Conservation (phyloP, 345 rosid genomes). For the Brassica juncea region DNA sequence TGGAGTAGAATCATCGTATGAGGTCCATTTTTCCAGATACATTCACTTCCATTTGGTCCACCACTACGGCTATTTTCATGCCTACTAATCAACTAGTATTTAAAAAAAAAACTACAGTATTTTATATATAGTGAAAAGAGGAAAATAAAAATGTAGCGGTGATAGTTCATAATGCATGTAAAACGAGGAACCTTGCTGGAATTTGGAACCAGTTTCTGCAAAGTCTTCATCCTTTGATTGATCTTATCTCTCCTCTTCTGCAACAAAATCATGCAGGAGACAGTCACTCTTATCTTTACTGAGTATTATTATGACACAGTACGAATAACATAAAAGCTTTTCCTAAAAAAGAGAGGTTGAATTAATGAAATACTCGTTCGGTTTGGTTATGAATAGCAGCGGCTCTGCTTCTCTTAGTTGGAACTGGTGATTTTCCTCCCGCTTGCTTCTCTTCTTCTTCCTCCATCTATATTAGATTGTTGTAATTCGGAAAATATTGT, state of each 20-base stretch:
- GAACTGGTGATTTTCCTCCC: constrained; percentile 59
- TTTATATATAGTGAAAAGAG: background rate
- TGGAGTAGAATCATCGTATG: constrained; percentile 55
- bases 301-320: background rate
- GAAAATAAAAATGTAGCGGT: background rate
- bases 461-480: constrained; percentile 27
- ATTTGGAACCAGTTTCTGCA: constrained; percentile 95
- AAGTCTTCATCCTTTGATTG: constrained; percentile 92
- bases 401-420: constrained; percentile 83
- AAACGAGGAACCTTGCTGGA: constrained; percentile 77
- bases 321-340: background rate
- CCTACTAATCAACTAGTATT: background rate
- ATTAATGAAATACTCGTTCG: constrained; percentile 67
- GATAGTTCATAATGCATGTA: constrained; percentile 10
- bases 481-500: background rate
- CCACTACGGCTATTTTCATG: constrained; percentile 21
- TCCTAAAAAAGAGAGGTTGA: background rate
- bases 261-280: constrained; percentile 7
- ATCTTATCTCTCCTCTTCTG: constrained; percentile 99
- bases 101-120: background rate
- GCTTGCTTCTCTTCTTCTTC: constrained; percentile 50
- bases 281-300: background rate
- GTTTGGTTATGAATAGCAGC: constrained; percentile 97
- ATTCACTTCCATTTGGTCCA: constrained; percentile 45
- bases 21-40: constrained; percentile 37